phyloP scores from a whole-genome alignment of 2,329 filamentous ascomycete species.

The Ilyonectria mors-panacis region DNA sequence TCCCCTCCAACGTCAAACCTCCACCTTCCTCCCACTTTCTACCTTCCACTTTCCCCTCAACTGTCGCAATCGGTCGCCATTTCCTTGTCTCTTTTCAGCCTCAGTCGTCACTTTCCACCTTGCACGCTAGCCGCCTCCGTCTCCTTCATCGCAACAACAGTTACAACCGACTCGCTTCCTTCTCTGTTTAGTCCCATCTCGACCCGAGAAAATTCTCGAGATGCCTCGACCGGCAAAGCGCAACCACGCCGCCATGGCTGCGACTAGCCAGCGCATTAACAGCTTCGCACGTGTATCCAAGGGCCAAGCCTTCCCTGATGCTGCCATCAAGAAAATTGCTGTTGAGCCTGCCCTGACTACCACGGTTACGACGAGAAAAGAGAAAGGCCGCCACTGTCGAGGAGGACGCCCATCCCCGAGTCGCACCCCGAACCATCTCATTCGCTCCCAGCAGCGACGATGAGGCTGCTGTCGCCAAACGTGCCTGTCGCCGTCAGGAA shows the following conservation, averaged over 20 bases:
- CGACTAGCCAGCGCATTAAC: slow-evolving; percentile 54
- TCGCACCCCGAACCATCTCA: slow-evolving; percentile 49
- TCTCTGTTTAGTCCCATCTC: slow-evolving; percentile 12
- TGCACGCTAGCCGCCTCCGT: slow-evolving; percentile 1
- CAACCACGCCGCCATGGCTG: slow-evolving; percentile 39
- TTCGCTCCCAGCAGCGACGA: slow-evolving; percentile 55
- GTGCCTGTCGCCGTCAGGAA: slow-evolving; percentile 49
- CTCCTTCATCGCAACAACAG: slow-evolving; percentile 4
- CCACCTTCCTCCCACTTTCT: slow-evolving; percentile 17
- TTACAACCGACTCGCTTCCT: slow-evolving; percentile 11
- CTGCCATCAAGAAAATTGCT: slow-evolving; percentile 54
- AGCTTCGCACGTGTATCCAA: slow-evolving; percentile 66
- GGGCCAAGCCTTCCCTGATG: slow-evolving; percentile 45
- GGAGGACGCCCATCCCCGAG: slow-evolving; percentile 45
- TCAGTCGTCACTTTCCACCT: neutral
- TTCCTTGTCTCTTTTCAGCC: slow-evolving; percentile 12
- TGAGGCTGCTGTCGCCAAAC: slow-evolving; percentile 46
- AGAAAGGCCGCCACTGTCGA: slow-evolving; percentile 53
- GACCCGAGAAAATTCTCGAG: slow-evolving; percentile 17
- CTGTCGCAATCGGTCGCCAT: neutral
- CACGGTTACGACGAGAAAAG: slow-evolving; percentile 53
- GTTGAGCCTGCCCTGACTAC: slow-evolving; percentile 41
- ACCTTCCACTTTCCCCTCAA: slow-evolving; percentile 15
- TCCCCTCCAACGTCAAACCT: slow-evolving; percentile 16
- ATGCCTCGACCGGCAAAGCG: slow-evolving; percentile 49